Percentiles rank a stretch among this genome's conserved stretches.
Evolutionary conservation across 768 basidiomycete genomes (phyloP).

Genomic region (Boletellus emodensis): DNA sequence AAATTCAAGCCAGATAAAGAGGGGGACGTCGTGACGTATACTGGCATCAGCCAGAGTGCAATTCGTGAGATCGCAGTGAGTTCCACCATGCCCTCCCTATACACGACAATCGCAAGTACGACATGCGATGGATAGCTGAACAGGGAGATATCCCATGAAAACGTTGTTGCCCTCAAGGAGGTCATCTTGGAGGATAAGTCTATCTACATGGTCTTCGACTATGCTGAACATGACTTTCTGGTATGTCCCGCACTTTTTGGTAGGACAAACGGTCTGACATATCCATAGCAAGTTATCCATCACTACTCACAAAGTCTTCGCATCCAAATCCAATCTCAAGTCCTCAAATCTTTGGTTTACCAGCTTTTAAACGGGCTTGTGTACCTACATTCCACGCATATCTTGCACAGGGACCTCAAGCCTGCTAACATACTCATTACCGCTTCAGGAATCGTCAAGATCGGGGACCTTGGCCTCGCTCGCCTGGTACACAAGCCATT

Average conservation of each 20-base stretch:
- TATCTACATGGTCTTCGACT: constrained; percentile 99
- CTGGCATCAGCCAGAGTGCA: constrained; percentile 96
- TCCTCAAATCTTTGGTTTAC: constrained; percentile 90
- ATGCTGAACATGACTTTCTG: constrained; percentile 97
- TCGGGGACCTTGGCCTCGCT: constrained; percentile 96
- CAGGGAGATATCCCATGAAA: constrained; percentile 85
- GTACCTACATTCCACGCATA: constrained; percentile 92
- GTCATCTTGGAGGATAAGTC: constrained; percentile 98
- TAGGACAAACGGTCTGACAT: background rate
- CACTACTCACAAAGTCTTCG: constrained; percentile 93
- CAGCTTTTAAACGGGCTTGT: constrained; percentile 92
- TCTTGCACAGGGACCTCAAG: constrained; percentile 96
- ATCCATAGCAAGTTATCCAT: constrained; percentile 90
- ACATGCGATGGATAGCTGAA: constrained; percentile 55
- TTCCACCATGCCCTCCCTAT: background rate
- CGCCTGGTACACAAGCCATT: constrained; percentile 88
- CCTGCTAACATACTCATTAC: constrained; percentile 98
- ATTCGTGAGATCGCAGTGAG: constrained; percentile 93
- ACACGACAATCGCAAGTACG: constrained; percentile 15
- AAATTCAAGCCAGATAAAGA: constrained; percentile 99
- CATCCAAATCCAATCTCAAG: constrained; percentile 62
- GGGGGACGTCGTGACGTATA: constrained; percentile 92
- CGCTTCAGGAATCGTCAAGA: constrained; percentile 85
- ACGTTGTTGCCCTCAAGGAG: constrained; percentile 86
- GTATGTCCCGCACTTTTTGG: constrained; percentile 42